These are phyloP conservation scores for Schizopora paradoxa DNA, from an alignment of 1,284 basidiomycete genomes.

Conservation along the genomic window DNA sequence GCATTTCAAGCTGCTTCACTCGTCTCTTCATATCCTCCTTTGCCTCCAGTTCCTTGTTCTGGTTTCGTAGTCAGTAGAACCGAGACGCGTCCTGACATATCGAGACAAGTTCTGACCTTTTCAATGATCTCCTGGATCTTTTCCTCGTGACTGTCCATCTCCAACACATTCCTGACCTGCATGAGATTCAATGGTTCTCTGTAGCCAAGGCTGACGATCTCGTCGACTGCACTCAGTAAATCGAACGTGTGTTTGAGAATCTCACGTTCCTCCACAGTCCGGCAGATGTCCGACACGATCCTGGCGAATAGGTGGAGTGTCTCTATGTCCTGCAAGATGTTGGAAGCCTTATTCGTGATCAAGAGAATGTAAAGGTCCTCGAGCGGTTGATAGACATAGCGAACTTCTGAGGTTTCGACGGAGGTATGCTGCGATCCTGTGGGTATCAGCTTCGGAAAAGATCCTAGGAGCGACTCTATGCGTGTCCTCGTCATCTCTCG, in stretches of 20 bases:
- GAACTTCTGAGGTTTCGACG: slow-evolving; percentile 87
- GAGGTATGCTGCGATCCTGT: slow-evolving; percentile 96
- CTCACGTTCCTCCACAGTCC: slow-evolving; percentile 84
- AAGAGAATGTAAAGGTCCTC: slow-evolving; percentile 98
- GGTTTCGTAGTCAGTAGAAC: slow-evolving; percentile 1
- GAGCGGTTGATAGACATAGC: slow-evolving; percentile 97
- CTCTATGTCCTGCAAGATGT: slow-evolving; percentile 98
- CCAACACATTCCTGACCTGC: slow-evolving; percentile 88
- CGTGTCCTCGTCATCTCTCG: slow-evolving; percentile 89
- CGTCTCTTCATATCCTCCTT: slow-evolving; percentile 99
- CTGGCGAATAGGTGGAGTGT: slow-evolving; percentile 93
- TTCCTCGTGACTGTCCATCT: slow-evolving; percentile 99
- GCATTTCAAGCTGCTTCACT: slow-evolving; percentile 98
- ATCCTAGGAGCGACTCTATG: slow-evolving; percentile 92
- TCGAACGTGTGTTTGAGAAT: slow-evolving; percentile 93
- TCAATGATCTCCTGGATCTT: slow-evolving; percentile 99
- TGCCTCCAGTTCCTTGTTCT: slow-evolving; percentile 99
- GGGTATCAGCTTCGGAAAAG: slow-evolving; percentile 98
- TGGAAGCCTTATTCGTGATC: slow-evolving; percentile 97
- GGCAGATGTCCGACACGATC: slow-evolving; percentile 89
- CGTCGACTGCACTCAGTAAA: slow-evolving; percentile 93
- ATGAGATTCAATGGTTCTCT: slow-evolving; percentile 89
- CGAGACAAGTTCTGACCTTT: slow-evolving; percentile 47
- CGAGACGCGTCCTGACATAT: not conserved
- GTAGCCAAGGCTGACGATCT: slow-evolving; percentile 93